phyloP scores from a whole-genome alignment of 2,329 filamentous ascomycete genomes.

The Kalmusia sp. region DNA sequence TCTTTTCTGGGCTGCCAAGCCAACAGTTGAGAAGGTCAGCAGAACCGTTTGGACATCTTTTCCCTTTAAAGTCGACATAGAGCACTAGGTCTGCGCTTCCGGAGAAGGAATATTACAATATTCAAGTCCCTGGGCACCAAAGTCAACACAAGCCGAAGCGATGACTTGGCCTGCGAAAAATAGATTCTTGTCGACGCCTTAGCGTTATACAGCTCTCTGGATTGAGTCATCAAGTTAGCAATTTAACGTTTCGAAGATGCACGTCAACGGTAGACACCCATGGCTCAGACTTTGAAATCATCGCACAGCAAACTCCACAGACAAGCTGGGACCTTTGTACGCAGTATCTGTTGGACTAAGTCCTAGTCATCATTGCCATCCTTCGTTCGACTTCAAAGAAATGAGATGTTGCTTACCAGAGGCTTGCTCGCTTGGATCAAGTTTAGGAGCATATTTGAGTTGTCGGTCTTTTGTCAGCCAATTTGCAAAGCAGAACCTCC shows the following conservation, averaged over 20 bases:
- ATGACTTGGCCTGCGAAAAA: not conserved
- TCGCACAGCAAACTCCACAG: slow-evolving; percentile 6
- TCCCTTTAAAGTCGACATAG: too few species aligned
- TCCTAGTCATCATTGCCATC: slow-evolving; percentile 2
- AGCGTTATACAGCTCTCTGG: not conserved
- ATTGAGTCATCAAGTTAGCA: not conserved
- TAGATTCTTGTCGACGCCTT: not conserved
- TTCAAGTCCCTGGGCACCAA: too few species aligned
- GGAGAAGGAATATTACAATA: too few species aligned
- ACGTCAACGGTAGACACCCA: not conserved
- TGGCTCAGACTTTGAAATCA: not conserved
- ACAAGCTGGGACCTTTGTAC: not conserved
- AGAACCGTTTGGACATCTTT: too few species aligned
- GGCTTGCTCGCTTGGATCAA: too few species aligned
- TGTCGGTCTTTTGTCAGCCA: too few species aligned
- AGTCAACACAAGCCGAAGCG: too few species aligned
- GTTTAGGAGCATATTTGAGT: not conserved
- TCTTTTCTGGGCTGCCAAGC: too few species aligned
- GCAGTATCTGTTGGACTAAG: slow-evolving; percentile 4
- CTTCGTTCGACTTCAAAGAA: not conserved
- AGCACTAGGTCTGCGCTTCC: too few species aligned
- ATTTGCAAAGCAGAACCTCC: too few species aligned
- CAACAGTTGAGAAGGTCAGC: too few species aligned
- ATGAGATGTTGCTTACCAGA: too few species aligned
- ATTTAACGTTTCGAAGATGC: not conserved